phyloP scores from a whole-genome alignment of 805 yeast species.

The Pichia occidentalis region DNA sequence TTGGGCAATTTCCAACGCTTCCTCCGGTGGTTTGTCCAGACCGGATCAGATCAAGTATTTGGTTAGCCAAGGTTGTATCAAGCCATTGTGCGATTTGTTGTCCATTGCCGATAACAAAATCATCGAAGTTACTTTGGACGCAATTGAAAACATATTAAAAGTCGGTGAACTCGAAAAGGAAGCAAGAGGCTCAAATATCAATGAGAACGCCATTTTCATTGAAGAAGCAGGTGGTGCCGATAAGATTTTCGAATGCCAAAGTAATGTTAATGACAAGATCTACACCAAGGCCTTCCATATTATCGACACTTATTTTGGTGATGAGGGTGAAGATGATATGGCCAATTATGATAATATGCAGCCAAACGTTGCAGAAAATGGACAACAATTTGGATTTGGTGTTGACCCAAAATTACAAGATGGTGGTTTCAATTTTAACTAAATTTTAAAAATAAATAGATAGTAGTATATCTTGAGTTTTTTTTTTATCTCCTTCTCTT shows the following conservation, averaged over 20 bases:
- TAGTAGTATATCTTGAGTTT: background rate
- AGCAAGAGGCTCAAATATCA: constrained; percentile 56
- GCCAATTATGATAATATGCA: constrained; percentile 45
- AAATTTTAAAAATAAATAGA: constrained; percentile 1
- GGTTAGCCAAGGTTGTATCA: constrained; percentile 93
- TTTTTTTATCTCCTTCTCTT: constrained; percentile 9
- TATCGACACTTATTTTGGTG: constrained; percentile 90
- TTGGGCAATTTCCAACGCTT: constrained; percentile 98
- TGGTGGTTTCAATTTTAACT: constrained; percentile 45
- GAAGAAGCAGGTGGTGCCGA: constrained; percentile 99
- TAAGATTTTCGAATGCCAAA: constrained; percentile 88
- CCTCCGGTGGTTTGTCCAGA: constrained; percentile 86
- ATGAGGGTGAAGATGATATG: constrained; percentile 51
- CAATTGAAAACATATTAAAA: constrained; percentile 85
- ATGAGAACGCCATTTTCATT: constrained; percentile 83
- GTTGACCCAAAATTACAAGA: constrained; percentile 45
- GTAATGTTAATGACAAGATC: constrained; percentile 83
- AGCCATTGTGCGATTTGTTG: constrained; percentile 91
- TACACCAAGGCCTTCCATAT: constrained; percentile 86
- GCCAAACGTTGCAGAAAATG: constrained; percentile 49
- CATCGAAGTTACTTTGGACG: constrained; percentile 92
- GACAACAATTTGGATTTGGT: constrained; percentile 86
- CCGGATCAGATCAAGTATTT: constrained; percentile 93
- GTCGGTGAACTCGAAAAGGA: constrained; percentile 93
- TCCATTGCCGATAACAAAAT: constrained; percentile 85